Conservation (phyloP, 1,284 basidiomycete genomes). For the Ustilago lituana region DNA sequence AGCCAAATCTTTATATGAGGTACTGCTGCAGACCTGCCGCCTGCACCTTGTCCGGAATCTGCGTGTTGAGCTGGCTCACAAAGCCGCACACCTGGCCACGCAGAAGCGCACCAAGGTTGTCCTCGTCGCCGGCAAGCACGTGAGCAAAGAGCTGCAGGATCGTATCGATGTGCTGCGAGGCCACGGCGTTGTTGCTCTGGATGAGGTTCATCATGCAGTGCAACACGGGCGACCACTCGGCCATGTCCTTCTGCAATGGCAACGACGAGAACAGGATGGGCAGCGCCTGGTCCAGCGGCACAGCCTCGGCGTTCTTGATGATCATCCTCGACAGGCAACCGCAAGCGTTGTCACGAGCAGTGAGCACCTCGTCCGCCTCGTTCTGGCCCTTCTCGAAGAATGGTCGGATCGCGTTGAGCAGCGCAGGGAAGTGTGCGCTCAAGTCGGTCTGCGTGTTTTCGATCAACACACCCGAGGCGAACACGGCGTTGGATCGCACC, state of each 20-base stretch:
- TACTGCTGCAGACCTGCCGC: conserved; percentile 74
- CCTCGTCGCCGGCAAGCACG: conserved; percentile 73
- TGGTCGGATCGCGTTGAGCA: conserved; percentile 83
- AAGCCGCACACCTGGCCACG: conserved; percentile 71
- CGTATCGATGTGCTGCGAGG: conserved; percentile 80
- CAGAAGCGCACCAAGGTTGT: conserved; percentile 69
- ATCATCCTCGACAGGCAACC: conserved; percentile 92
- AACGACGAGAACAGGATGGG: conserved; percentile 83
- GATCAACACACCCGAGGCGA: conserved; percentile 89
- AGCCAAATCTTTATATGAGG: conserved; percentile 54
- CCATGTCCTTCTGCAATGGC: conserved; percentile 85
- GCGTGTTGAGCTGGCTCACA: conserved; percentile 77
- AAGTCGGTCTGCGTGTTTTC: conserved; percentile 88
- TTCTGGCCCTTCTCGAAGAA: conserved; percentile 76
- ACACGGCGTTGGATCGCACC: conserved; percentile 95
- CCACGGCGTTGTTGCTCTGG: conserved; percentile 75
- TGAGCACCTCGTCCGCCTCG: conserved; percentile 75
- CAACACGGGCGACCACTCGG: conserved; percentile 78
- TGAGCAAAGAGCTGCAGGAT: conserved; percentile 84
- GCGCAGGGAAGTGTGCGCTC: conserved; percentile 80
- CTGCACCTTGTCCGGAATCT: conserved; percentile 79
- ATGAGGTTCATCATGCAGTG: conserved; percentile 88
- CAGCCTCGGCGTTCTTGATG: conserved; percentile 79
- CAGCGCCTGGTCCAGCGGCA: conserved; percentile 87
- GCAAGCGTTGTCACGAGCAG: conserved; percentile 93